phyloP scores from a whole-genome alignment of 2,329 filamentous ascomycete genomes.

The Nothopassalora personata region DNA sequence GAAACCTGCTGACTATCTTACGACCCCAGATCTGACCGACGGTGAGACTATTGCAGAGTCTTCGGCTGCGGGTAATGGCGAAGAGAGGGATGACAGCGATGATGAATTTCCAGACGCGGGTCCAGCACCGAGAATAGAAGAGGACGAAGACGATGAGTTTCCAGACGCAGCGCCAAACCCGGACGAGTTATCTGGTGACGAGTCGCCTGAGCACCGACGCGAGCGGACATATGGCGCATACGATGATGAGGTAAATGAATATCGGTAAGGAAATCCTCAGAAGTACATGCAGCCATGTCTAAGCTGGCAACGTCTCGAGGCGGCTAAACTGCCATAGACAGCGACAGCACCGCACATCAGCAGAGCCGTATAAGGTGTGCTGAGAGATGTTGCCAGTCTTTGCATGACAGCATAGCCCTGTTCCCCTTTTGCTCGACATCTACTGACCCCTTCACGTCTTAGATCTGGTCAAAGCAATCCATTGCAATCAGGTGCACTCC shows the following conservation, averaged over 20 bases:
- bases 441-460: too few relatives aligned
- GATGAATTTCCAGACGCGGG: conserved; percentile 26
- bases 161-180: conserved; percentile 34
- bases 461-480: conserved; percentile 31
- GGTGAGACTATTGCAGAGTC: conserved; percentile 30
- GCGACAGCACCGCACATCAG: too few relatives aligned
- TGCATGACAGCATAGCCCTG: too few relatives aligned
- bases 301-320: too few relatives aligned
- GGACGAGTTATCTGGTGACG: conserved; percentile 16
- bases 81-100: conserved; percentile 40
- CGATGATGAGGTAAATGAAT: conserved; percentile 27
- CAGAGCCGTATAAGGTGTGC: too few relatives aligned
- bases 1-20: conserved; percentile 18
- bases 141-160: conserved; percentile 35
- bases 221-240: conserved; percentile 15
- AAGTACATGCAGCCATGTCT: too few relatives aligned
- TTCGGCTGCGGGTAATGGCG: conserved; percentile 17
- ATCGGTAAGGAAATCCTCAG: conserved; percentile 5
- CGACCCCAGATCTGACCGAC: conserved; percentile 28
- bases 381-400: too few relatives aligned
- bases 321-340: too few relatives aligned
- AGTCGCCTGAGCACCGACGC: conserved; percentile 24
- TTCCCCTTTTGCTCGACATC: too few relatives aligned
- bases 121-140: conserved; percentile 22
- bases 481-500: conserved; percentile 30